Evolutionary conservation across 1,284 basidiomycete genomes (phyloP), one percentile per base, ranked within the genome.

Genomic region (Austropuccinia psidii): DNA sequence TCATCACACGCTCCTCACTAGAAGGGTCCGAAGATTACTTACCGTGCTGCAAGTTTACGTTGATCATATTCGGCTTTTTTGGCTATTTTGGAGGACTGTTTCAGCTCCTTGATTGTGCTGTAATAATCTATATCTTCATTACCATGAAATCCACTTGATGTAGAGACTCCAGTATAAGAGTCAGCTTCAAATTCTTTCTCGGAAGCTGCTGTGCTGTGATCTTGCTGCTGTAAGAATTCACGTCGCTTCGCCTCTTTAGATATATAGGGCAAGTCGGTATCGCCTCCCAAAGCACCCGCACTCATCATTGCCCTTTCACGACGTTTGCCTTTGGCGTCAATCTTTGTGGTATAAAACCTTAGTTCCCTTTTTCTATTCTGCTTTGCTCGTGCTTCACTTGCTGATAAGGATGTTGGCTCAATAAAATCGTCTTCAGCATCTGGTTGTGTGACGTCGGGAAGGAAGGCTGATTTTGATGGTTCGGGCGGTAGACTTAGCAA

Each of bases 191-290:
- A n/a, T 2, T 72, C 55, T n/a, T 61, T 31, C 0, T 50, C 60
- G 31, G 11, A 8, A 47, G 33, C 52, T 47, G 75, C 78, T 21
- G 24, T 11, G 52, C 77, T 77, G 19, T 81, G 79, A 61, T 80
- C 80, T 77, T 83, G 82, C 77, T 81, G 79, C 67, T 82, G 80
- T 55, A 84, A 76, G 7, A 83, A 83, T 54, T 82, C 83, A 65
- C 83, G 80, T 52, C 84, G 76, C 8, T 81, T 82, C 50, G 81
- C 80, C 76, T 83, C 81, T 66, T 82, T 80, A 75, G 88, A 83
- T 37, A 77, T 65, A 37, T 91, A 90, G 27, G 91, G 91, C 69
- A 93, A 84, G 79, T 97, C 94, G 78, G 95, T 93, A 80, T 97
- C 93, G 29, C 90, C 90, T 50, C 39, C 76, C 45, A 64, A 73